Evolutionary conservation across 78 protist species (phyloP).

Genomic region (Polysphondylium violaceum): DNA sequence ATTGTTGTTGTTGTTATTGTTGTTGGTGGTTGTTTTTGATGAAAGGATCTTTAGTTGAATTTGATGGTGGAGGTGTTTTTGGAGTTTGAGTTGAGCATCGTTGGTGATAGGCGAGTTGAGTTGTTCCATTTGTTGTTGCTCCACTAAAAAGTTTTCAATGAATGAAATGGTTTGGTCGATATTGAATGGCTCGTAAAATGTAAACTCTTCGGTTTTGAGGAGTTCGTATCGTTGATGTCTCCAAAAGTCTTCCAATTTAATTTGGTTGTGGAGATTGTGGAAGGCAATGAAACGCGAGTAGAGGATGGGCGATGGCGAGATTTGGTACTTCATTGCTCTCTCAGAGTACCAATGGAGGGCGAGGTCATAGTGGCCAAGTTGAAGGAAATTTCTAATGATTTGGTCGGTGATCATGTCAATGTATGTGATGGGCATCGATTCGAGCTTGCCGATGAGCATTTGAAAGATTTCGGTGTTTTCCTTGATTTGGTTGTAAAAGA

Average conservation of each 20-base stretch:
- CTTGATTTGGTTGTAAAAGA: neutral
- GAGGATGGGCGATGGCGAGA: neutral
- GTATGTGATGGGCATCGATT: neutral
- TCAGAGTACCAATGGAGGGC: slow-evolving; percentile 10
- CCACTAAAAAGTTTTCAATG: neutral
- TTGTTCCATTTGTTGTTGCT: neutral
- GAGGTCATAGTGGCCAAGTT: neutral
- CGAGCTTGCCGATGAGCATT: neutral
- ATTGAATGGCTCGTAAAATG: neutral
- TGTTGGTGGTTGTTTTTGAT: neutral
- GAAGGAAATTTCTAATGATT: neutral
- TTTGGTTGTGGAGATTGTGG: neutral
- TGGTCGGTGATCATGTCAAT: neutral
- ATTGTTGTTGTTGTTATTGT: neutral
- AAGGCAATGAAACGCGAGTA: neutral
- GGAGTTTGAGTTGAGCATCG: neutral
- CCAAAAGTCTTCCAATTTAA: neutral
- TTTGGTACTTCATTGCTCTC: neutral
- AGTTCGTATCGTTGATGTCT: neutral
- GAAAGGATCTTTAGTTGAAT: neutral
- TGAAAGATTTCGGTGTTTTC: neutral
- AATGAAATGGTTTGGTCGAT: neutral
- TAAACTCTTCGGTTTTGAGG: neutral
- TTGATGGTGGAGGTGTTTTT: neutral
- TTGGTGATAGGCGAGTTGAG: neutral